Evolutionary conservation across 176 grass and related monocot genomes (phyloP).

Genomic region (Bonia amplexicaulis): DNA sequence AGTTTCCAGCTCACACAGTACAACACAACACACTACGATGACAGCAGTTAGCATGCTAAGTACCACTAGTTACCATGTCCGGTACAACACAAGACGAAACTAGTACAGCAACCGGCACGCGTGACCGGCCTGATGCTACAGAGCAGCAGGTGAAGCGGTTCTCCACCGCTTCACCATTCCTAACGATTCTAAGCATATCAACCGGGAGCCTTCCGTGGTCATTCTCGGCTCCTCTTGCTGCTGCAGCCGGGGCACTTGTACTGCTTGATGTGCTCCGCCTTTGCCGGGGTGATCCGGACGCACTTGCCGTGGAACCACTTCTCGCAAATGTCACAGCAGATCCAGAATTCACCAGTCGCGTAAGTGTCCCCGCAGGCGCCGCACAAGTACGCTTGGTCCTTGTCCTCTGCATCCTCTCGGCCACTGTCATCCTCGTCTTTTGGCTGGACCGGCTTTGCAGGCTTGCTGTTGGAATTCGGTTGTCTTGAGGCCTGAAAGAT

Average conservation of each 20-base stretch:
- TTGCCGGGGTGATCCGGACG: slow-evolving; percentile 89
- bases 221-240: slow-evolving; percentile 61
- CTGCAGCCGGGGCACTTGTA: slow-evolving; percentile 97
- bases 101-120: slow-evolving; percentile 17
- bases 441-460: slow-evolving; percentile 29
- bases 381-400: slow-evolving; percentile 57
- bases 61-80: slow-evolving; percentile 32
- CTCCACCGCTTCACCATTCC: slow-evolving; percentile 14
- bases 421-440: slow-evolving; percentile 57
- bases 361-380: slow-evolving; percentile 68
- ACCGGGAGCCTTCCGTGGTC: not conserved
- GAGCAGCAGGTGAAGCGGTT: slow-evolving; percentile 15
- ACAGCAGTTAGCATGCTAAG: slow-evolving; percentile 40
- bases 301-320: slow-evolving; percentile 97
- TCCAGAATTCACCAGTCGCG: slow-evolving; percentile 67
- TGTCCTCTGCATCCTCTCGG: slow-evolving; percentile 33
- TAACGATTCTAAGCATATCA: slow-evolving; percentile 33
- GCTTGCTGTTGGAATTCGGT: slow-evolving; percentile 39
- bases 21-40: slow-evolving; percentile 11
- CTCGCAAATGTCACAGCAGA: slow-evolving; percentile 76
- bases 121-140: not conserved
- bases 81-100: slow-evolving; percentile 20
- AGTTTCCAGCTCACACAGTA: slow-evolving; percentile 2
- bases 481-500: slow-evolving; percentile 37
- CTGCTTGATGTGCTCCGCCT: slow-evolving; percentile 96